Evolutionary conservation across 495 filamentous ascomycete genomes (phyloP), one percentile per base, ranked within the genome.

Genomic region (Filosporella fistucella): DNA sequence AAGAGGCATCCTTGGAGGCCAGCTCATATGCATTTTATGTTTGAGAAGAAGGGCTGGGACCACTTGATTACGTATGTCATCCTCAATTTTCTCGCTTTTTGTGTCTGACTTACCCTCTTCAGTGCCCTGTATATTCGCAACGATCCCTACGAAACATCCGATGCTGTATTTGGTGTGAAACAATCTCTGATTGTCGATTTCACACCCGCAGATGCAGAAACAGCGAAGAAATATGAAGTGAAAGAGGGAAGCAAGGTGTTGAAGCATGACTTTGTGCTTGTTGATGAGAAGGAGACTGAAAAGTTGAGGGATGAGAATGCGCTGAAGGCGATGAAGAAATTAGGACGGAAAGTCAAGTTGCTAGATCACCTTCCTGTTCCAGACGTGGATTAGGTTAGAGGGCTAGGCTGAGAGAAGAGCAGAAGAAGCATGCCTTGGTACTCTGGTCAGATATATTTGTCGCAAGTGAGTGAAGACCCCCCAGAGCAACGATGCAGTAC

Each of bases 11-110:
- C 83, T 49, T 95, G 80, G 68, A 68, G 91, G 30, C 91, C 91
- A 21, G 82, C 82, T 36, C 90, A 96, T 71, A 82, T 96, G 74
- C 91, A 96, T 68, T 96, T 95, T 59, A 93, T 95, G 87, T 94
- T 96, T 66, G 78, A 84, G 63, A 94, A 90, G 68, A 73, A 25
- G 65, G 89, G 82, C 0, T 95, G 83, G 63, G 89, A 95, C 65
- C 76, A 85, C 58, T 69, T 96, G 55, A 81, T 96, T 56, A 96
- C 91, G 55, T 57, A 85, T 89, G 65, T 51, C 82, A 77, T n/a
- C 14, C 33, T 25, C n/a, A 5, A 22, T 30, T 28, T 5, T 5
- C 35, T 3, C 18, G 1, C 21, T 21, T 6, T 26, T 33, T 35
- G 86, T 81, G 21, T 10, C 22, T 18, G n/a, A 33, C 24, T 42